phyloP scores from a whole-genome alignment of 2,329 filamentous ascomycete genomes.

The Dryadomyces quercus-mongolicae region DNA sequence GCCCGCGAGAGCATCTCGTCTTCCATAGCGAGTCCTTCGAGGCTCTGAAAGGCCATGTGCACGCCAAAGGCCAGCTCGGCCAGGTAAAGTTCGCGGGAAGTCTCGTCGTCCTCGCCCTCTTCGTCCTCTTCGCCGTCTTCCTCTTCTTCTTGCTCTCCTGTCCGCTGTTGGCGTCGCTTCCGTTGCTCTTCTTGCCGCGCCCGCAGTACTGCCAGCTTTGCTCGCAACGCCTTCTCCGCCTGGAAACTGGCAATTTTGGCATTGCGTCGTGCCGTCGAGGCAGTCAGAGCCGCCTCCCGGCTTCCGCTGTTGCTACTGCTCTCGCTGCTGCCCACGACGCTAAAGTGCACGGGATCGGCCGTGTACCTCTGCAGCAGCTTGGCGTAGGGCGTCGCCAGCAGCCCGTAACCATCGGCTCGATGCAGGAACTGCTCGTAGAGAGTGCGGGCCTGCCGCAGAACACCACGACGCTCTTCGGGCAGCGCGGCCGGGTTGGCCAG shows the following conservation, averaged over 20 bases:
- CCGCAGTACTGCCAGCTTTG: constrained; percentile 55
- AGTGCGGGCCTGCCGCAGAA: constrained; percentile 51
- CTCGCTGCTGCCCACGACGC: constrained; percentile 44
- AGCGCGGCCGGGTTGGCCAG: neutral
- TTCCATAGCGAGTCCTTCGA: constrained; percentile 83
- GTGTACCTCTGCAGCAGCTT: constrained; percentile 62
- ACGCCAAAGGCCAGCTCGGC: constrained; percentile 61
- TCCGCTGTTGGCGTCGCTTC: too few relatives aligned
- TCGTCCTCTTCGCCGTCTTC: constrained; percentile 14
- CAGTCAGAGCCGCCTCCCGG: constrained; percentile 15
- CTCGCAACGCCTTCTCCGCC: constrained; percentile 74
- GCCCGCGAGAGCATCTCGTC: constrained; percentile 68
- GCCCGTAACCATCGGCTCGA: constrained; percentile 64
- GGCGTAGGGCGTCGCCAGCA: constrained; percentile 53
- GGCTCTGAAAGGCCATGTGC: constrained; percentile 70
- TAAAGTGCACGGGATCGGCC: constrained; percentile 61
- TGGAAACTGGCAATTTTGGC: constrained; percentile 78
- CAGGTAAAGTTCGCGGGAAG: constrained; percentile 67
- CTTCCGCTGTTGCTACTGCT: neutral
- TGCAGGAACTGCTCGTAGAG: constrained; percentile 71
- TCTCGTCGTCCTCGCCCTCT: constrained; percentile 63
- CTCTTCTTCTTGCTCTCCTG: neutral
- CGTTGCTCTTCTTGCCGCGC: constrained; percentile 22
- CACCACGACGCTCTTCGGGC: constrained; percentile 43
- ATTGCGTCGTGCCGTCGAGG: constrained; percentile 58